Evolutionary conservation across 306 rosid species (phyloP), one percentile per base, ranked within the genome.

Genomic region (Canavalia ensiformis): DNA sequence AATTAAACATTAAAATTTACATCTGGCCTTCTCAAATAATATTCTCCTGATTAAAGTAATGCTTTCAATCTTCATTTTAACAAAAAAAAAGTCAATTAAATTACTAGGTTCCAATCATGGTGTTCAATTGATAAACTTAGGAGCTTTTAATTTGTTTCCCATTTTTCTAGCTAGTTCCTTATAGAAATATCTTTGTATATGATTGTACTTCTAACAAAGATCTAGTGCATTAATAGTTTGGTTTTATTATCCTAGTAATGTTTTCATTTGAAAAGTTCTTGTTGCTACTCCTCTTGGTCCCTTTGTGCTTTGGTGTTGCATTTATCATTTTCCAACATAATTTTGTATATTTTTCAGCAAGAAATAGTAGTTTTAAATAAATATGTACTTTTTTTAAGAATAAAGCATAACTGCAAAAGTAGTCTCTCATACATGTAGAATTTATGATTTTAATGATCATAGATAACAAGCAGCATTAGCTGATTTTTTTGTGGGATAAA

Each of bases 11-110:
- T 29, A 58, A 58, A 70, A 25, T 11, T 35, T 13, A 12, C 51
- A 12, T 34, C 18, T 44, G 25, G 4, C 67, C 68, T 13, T 62
- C n/a, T 31, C 10, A 13, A 58, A 25, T 7, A 57, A 68, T 41
- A 1, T 37, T 65, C 71, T 75, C 44, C 13, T 35, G 62, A 57
- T 57, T 10, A 35, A 57, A 51, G 63, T 76, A 66, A 25, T 74
- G 42, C 33, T 39, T 46, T 31, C 5, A 44, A 55, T 44, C 25
- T 7, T 42, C 46, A 11, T 18, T 18, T 2, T 11, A 6, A 4
- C 12, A 18, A 39, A 7, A 42, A 30, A 71, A 52, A 55, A 25
- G 54, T 18, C 10, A 7, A 47, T 47, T 8, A 64, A 49, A 58
- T 39, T 18, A 49, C 3, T 35, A 13, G 41, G 7, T 6, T 80